These are phyloP conservation scores for Lipomyces sp. DNA, from an alignment of 805 yeast species.

Conservation along the genomic window DNA sequence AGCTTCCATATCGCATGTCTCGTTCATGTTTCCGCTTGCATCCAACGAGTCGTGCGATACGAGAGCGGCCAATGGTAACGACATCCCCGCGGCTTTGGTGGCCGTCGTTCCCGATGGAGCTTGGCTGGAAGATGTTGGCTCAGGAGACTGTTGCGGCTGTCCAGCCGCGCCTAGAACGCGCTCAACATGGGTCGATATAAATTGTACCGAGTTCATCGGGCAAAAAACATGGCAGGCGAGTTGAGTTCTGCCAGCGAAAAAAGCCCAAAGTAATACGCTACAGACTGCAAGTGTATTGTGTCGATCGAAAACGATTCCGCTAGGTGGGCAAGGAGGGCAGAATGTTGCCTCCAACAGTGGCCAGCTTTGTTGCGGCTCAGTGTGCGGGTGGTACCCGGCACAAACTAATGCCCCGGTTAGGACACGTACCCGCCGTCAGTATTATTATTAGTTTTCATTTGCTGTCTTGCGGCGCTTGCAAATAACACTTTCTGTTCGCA, in stretches of 20 bases:
- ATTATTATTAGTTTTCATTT: no score
- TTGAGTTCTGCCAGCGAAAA: neutral
- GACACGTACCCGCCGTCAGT: no score
- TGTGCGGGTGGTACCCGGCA: no score
- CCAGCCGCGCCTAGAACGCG: slow-evolving; percentile 30
- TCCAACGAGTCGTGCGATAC: neutral
- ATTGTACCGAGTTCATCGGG: slow-evolving; percentile 37
- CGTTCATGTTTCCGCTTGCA: neutral
- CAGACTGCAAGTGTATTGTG: neutral
- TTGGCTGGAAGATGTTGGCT: neutral
- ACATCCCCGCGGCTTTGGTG: slow-evolving; percentile 1
- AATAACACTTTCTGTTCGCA: no score
- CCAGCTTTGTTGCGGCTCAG: no score
- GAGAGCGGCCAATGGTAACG: slow-evolving; percentile 1
- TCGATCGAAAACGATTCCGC: no score
- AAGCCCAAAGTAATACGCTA: neutral
- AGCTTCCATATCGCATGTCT: neutral
- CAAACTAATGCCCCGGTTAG: no score
- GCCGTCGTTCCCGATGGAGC: slow-evolving; percentile 3
- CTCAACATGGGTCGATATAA: slow-evolving; percentile 36
- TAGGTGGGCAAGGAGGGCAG: no score
- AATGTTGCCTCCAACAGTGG: no score
- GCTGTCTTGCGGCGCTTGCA: no score
- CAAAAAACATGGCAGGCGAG: slow-evolving; percentile 7
- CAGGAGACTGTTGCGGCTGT: slow-evolving; percentile 14